Evolutionary conservation across 768 basidiomycete genomes (phyloP), one percentile per base, ranked within the genome.

Genomic region (Mycena olivaceomarginata): DNA sequence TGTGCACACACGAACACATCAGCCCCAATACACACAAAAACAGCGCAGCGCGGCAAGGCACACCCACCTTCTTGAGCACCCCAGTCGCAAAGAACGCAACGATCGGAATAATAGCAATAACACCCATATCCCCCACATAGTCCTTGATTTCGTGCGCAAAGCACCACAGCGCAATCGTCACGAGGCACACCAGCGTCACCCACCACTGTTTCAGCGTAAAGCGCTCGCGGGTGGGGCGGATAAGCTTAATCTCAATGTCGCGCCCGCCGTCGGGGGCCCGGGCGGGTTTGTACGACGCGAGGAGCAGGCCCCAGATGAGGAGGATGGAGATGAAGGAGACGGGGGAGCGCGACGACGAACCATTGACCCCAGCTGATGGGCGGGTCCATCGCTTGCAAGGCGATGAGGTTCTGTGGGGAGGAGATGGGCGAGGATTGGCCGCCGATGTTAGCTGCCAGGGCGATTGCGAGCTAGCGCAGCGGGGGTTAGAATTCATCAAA

Each of bases 351-450:
- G 59, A 99, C 97, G 22, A 93, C 92, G 84, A 99, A 99, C 98
- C 98, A 99, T 53, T 91, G 90, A 1, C 89, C 92, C 98, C 98
- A 99, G 81, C 94, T 95, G 4, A 99, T 85, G 2, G 91, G 90
- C 0, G 94, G 93, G 56, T 96, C 91, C 98, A 99, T 99, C 5
- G 87, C 91, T n/a, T 90, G 86, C 9, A 99, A 87, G 5, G 98
- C 97, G 76, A 99, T 99, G 40, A 99, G 91, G 84, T 99, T 99
- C 85, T 99, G 98, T 1, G 98, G 98, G 0, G 98, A 99, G 3
- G 98, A 99, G 74, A 99, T 99, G 2, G n/a, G 98, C 0, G 98
- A 99, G 66, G 94, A 96, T 85, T 99, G 98, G 0, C 98, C 98
- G 15, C 98, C 98, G 75, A 99, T 97, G 83, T 99, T 99, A 22